Conservation (phyloP, 345 rosid genomes). For the Rhizophora apiculata region DNA sequence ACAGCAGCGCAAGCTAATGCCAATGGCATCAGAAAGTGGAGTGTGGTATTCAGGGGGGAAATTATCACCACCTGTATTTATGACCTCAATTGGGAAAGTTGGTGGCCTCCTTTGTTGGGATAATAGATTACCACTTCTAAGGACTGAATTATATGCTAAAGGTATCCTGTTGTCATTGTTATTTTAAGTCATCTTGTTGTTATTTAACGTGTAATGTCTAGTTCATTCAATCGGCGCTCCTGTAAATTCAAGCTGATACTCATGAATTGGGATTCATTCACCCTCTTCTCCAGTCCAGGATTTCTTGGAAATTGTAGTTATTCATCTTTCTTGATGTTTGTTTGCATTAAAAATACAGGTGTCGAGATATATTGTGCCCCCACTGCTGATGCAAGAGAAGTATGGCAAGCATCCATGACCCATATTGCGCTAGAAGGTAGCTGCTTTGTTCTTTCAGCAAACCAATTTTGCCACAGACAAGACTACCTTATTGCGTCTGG, state of each 20-base stretch:
- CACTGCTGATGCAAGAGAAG: constrained; percentile 16
- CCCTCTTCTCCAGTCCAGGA: not conserved
- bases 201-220: not conserved
- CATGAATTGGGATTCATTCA: no score
- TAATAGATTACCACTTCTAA: constrained; percentile 18
- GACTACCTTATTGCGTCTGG: constrained; percentile 7
- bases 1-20: constrained; percentile 22
- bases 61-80: constrained; percentile 9
- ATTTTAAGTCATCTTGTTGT: not conserved
- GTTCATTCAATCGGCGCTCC: no score
- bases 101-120: constrained; percentile 28
- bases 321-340: not conserved
- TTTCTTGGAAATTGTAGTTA: not conserved
- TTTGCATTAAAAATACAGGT: constrained; percentile 8
- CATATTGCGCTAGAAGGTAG: constrained; percentile 27
- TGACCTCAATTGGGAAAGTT: constrained; percentile 19
- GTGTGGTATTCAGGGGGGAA: constrained; percentile 21
- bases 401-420: constrained; percentile 19
- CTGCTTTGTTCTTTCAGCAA: constrained; percentile 31
- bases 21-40: constrained; percentile 10
- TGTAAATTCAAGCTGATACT: no score
- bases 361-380: constrained; percentile 30
- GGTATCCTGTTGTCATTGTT: constrained; percentile 10
- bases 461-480: constrained; percentile 19
- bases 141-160: constrained; percentile 24